Percentiles rank a stretch among this genome's conserved stretches.
These are phyloP conservation scores for Globisporangium polare DNA, from an alignment of 352 stramenopile genomes.

Conservation along the genomic window DNA sequence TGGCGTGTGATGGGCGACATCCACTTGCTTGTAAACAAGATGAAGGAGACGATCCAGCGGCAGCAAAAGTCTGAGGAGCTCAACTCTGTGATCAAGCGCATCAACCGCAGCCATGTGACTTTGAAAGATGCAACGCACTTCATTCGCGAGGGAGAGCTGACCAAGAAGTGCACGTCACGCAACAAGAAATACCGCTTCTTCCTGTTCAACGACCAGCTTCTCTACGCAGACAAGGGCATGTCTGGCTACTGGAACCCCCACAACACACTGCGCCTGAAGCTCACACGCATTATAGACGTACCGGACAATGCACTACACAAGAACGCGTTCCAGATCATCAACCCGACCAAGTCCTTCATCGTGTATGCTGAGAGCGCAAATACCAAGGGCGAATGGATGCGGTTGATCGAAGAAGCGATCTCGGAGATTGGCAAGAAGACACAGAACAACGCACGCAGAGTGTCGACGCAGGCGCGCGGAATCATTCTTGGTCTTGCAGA, in stretches of 20 bases:
- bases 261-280: slow-evolving; percentile 78
- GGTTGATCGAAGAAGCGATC: slow-evolving; percentile 72
- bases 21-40: slow-evolving; percentile 84
- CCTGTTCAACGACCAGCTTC: slow-evolving; percentile 84
- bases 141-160: slow-evolving; percentile 92
- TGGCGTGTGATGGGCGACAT: slow-evolving; percentile 87
- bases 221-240: slow-evolving; percentile 81
- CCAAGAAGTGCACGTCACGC: slow-evolving; percentile 91
- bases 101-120: slow-evolving; percentile 90
- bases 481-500: not conserved
- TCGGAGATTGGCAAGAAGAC: slow-evolving; percentile 73
- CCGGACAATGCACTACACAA: slow-evolving; percentile 64
- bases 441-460: slow-evolving; percentile 55
- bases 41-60: slow-evolving; percentile 89
- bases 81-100: slow-evolving; percentile 82
- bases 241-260: slow-evolving; percentile 82
- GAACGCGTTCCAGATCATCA: slow-evolving; percentile 84
- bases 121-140: slow-evolving; percentile 95
- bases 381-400: slow-evolving; percentile 80
- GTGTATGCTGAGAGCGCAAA: slow-evolving; percentile 67
- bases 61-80: slow-evolving; percentile 78
- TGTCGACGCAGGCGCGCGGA: slow-evolving; percentile 35
- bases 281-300: slow-evolving; percentile 79
- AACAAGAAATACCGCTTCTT: slow-evolving; percentile 87
- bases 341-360: slow-evolving; percentile 82